These are phyloP conservation scores for Senecio squalidus DNA, from an alignment of 140 eudicot genomes.

Conservation along the genomic window DNA sequence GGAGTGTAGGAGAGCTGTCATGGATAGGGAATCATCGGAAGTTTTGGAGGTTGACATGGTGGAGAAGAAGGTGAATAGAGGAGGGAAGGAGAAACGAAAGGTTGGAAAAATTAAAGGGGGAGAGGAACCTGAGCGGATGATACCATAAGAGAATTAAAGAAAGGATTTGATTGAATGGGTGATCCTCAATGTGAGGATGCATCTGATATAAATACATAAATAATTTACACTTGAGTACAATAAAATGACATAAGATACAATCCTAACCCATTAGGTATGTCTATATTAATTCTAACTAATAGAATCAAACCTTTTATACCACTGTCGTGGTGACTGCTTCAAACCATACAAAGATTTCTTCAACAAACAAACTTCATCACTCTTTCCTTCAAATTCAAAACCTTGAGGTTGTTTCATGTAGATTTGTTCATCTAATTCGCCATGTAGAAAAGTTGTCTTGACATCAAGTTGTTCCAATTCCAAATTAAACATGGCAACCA, in stretches of 20 bases:
- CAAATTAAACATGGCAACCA: too few relatives aligned
- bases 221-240: conserved; percentile 7
- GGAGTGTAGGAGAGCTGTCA: neutral
- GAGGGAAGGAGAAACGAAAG: neutral
- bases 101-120: neutral
- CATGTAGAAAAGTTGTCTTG: too few relatives aligned
- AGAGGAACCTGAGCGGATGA: conserved; percentile 6
- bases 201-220: neutral
- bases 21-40: conserved; percentile 2
- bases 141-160: neutral
- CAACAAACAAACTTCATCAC: too few relatives aligned
- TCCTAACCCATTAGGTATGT: neutral
- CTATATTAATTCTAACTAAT: too few relatives aligned
- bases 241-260: neutral
- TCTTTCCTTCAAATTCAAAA: too few relatives aligned
- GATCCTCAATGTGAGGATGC: conserved; percentile 7
- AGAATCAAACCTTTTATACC: too few relatives aligned
- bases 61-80: neutral
- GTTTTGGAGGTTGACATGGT: conserved; percentile 7
- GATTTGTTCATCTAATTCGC: too few relatives aligned
- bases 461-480: too few relatives aligned
- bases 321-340: too few relatives aligned
- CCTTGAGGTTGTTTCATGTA: too few relatives aligned
- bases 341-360: too few relatives aligned
- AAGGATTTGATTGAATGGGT: neutral